Conservation (phyloP, 352 stramenopile species). For the Pythium rhizo-oryzae region DNA sequence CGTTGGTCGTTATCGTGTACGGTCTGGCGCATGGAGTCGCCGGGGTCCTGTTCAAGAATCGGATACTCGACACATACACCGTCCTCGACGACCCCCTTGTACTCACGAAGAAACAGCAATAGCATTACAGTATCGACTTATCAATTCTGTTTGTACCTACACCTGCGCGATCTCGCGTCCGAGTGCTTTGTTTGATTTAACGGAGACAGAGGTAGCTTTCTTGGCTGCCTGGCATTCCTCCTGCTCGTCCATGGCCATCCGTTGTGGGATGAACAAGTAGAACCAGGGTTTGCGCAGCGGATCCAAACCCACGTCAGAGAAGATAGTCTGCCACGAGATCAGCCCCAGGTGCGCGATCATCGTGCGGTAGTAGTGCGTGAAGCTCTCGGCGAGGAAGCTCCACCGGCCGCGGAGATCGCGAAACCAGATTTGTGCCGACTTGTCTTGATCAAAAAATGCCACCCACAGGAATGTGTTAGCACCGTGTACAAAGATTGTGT, state of each 20-base stretch:
- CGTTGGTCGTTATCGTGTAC: constrained; percentile 27
- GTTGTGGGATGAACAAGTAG: constrained; percentile 73
- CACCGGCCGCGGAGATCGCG: constrained; percentile 54
- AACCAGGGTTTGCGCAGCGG: constrained; percentile 76
- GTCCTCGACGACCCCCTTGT: constrained; percentile 24
- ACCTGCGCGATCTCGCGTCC: background rate
- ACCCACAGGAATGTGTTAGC: background rate
- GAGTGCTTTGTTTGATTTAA: background rate
- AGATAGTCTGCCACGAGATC: constrained; percentile 76
- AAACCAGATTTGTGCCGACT: constrained; percentile 65
- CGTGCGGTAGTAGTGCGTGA: constrained; percentile 83
- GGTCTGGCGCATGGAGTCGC: constrained; percentile 15
- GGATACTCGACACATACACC: constrained; percentile 27
- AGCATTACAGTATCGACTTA: background rate
- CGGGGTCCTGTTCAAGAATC: constrained; percentile 25
- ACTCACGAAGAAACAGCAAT: constrained; percentile 24
- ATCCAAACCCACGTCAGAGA: constrained; percentile 62
- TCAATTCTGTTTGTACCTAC: background rate
- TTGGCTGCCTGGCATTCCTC: constrained; percentile 10
- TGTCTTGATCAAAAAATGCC: constrained; percentile 3
- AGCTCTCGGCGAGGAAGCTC: constrained; percentile 72
- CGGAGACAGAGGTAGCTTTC: background rate
- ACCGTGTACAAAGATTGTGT: background rate
- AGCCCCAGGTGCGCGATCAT: constrained; percentile 79
- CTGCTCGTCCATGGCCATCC: constrained; percentile 59